Conservation (phyloP, 192 early-diverging fungal genomes). For the Powellomyces hirtus region DNA sequence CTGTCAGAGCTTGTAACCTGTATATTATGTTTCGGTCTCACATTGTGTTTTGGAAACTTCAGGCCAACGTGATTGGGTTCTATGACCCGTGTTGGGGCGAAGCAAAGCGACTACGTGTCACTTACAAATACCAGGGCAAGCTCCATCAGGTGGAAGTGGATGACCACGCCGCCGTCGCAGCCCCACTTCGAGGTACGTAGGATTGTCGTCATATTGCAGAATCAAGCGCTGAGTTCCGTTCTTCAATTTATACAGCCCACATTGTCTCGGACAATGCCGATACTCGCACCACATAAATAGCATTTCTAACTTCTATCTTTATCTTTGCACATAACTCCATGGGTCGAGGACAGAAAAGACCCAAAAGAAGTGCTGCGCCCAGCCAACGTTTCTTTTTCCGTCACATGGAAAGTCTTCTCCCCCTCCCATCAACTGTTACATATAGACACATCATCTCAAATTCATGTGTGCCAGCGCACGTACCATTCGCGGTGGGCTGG, state of each 20-base stretch:
- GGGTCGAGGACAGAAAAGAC: too few species aligned
- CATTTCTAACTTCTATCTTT: too few species aligned
- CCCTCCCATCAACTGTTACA: too few species aligned
- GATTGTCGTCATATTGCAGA: background rate
- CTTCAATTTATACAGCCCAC: background rate
- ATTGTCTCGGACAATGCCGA: background rate
- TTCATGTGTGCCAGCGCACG: too few species aligned
- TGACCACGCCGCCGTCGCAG: conserved; percentile 75
- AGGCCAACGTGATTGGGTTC: conserved; percentile 87
- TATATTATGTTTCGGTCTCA: background rate
- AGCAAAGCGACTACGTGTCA: conserved; percentile 77
- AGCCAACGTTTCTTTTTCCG: too few species aligned
- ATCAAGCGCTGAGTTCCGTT: background rate
- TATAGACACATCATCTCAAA: too few species aligned
- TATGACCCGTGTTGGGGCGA: conserved; percentile 94
- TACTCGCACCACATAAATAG: too few species aligned
- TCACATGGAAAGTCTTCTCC: too few species aligned
- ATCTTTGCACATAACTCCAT: too few species aligned
- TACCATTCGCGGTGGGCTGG: too few species aligned
- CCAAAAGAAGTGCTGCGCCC: too few species aligned
- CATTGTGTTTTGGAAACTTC: too few species aligned
- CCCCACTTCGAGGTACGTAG: conserved; percentile 65
- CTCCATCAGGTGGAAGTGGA: conserved; percentile 78
- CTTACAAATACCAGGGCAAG: conserved; percentile 77
- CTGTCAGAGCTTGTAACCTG: background rate